Conservation (phyloP, 2,329 filamentous ascomycete genomes). For the Hypocreales sp. region DNA sequence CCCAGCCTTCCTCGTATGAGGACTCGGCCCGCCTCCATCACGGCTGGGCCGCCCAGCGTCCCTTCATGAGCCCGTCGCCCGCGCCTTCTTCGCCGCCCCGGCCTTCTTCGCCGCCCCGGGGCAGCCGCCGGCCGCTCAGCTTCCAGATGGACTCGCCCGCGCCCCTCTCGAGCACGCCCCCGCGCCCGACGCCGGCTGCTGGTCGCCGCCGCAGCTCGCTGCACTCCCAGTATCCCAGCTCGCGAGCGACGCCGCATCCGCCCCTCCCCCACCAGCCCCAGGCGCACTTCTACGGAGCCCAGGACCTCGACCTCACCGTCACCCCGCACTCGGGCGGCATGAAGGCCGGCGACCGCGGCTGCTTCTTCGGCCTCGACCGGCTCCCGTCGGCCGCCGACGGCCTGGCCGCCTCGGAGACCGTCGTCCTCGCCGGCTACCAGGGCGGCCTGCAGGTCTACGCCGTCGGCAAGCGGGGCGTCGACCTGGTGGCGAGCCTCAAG, state of each 20-base stretch:
- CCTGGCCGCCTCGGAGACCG: conserved; percentile 37
- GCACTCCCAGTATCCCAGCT: conserved; percentile 32
- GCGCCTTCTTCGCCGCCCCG: conserved; percentile 24
- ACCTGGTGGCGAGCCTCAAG: conserved; percentile 54
- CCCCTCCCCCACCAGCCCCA: conserved; percentile 62
- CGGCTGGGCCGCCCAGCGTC: conserved; percentile 29
- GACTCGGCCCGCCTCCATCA: conserved; percentile 27
- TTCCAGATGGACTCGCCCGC: conserved; percentile 34
- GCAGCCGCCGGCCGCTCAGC: conserved; percentile 31
- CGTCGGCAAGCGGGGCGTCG: conserved; percentile 56
- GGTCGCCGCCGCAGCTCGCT: conserved; percentile 29
- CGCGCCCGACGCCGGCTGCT: conserved; percentile 16
- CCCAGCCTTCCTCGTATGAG: conserved; percentile 35
- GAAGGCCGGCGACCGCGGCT: conserved; percentile 52
- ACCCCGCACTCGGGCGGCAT: conserved; percentile 37
- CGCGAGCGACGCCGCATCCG: conserved; percentile 32
- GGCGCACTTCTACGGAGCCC: conserved; percentile 60
- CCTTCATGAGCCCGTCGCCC: conserved; percentile 26
- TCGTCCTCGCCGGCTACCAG: conserved; percentile 64
- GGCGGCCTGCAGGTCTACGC: conserved; percentile 64
- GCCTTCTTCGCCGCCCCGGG: conserved; percentile 20
- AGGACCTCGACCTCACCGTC: conserved; percentile 59
- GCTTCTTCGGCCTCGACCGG: conserved; percentile 69
- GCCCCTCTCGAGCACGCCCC: conserved; percentile 23
- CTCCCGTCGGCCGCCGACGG: conserved; percentile 33